phyloP scores from a whole-genome alignment of 768 basidiomycete genomes.

The Dioszegia crocea region DNA sequence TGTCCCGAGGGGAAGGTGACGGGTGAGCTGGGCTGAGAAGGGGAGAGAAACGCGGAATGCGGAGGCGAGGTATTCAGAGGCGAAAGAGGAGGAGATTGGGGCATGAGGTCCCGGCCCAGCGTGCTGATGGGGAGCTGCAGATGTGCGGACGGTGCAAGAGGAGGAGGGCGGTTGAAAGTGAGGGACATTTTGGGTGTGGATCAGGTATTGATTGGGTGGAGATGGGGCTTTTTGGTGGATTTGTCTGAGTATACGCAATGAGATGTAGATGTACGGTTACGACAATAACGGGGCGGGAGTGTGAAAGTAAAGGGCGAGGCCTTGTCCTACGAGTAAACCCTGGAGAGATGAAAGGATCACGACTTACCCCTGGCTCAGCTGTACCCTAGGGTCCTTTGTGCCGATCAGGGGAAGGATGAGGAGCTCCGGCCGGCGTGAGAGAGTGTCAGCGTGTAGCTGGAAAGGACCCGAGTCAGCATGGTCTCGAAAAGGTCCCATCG shows the following conservation, averaged over 20 bases:
- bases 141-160: not conserved
- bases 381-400: not conserved
- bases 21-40: not conserved
- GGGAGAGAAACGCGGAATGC: not conserved
- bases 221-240: not conserved
- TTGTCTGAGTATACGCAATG: too few species aligned
- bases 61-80: not conserved
- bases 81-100: not conserved
- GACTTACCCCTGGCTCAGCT: not conserved
- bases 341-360: not conserved
- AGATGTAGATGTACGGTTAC: not conserved
- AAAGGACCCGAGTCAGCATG: too few species aligned
- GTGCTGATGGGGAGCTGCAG: not conserved
- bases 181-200: not conserved
- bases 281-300: too few species aligned
- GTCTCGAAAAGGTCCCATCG: too few species aligned
- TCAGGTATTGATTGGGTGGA: not conserved
- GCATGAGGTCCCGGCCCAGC: too few species aligned
- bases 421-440: too few species aligned
- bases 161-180: not conserved
- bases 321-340: not conserved
- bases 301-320: too few species aligned
- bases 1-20: not conserved
- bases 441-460: too few species aligned
- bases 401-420: not conserved